These are phyloP conservation scores for Warburgia ugandensis DNA, from an alignment of 164 flowering plant genomes.

Conservation along the genomic window DNA sequence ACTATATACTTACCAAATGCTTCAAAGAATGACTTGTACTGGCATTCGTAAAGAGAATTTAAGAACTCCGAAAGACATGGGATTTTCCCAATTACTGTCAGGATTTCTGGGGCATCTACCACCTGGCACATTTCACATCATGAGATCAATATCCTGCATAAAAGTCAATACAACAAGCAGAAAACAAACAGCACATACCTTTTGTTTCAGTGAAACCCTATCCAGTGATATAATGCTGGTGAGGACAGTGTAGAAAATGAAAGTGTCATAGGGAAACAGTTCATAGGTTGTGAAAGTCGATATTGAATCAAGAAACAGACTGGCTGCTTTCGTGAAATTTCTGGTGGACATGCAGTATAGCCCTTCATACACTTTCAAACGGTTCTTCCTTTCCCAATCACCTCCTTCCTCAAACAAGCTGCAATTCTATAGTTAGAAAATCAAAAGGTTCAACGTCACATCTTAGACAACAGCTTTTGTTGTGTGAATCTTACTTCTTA, in stretches of 20 bases:
- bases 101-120: constrained; percentile 97
- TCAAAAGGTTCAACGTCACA: not conserved
- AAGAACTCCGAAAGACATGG: constrained; percentile 77
- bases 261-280: constrained; percentile 85
- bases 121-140: constrained; percentile 43
- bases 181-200: constrained; percentile 37
- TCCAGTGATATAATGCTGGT: constrained; percentile 90
- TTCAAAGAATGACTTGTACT: constrained; percentile 77
- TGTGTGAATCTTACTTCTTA: constrained; percentile 54
- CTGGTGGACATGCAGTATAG: constrained; percentile 90
- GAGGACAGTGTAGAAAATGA: constrained; percentile 89
- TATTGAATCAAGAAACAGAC: constrained; percentile 84
- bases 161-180: not conserved
- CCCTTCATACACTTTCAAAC: constrained; percentile 95
- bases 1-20: constrained; percentile 82
- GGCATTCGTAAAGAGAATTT: constrained; percentile 88
- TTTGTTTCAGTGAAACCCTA: constrained; percentile 86
- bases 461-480: not conserved
- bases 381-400: constrained; percentile 99
- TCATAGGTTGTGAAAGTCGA: constrained; percentile 98
- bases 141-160: constrained; percentile 1
- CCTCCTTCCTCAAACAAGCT: constrained; percentile 99
- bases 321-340: constrained; percentile 82
- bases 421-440: constrained; percentile 14
- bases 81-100: constrained; percentile 87